Evolutionary conservation across 805 yeast species (phyloP), one percentile per base, ranked within the genome.

Genomic region (Barnettozyma botsteinii): DNA sequence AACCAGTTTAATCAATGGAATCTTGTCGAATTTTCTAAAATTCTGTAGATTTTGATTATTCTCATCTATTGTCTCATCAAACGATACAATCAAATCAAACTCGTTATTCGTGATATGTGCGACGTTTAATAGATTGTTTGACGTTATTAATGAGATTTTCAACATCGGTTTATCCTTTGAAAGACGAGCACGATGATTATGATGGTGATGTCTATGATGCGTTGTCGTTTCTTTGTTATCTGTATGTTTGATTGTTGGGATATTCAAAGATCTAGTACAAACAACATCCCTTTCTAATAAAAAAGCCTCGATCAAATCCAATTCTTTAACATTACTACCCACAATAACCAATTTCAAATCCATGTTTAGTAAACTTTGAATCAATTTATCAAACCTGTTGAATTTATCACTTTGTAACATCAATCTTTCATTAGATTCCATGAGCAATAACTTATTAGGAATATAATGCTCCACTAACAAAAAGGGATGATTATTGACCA

Each of bases 301-400:
- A 33, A 82, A 67, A 0, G 89, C 84, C 58, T 88, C 97, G 7
- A 88, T 68, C 33, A 88, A 62, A 54, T 88, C 94, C 46, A 84
- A 57, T 53, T 84, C 93, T 53, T 81, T 79, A 18, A 80, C 69
- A 50, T 69, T 73, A 27, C 73, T 70, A 0, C 87, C 81, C 4
- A 79, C 72, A 10, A 84, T 66, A 5, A 69, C 55, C 4, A 72
- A 49, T 12, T 66, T 57, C 20, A 43, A 61, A 27, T 43, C 30
- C n/a, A 34, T 13, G 12, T 32, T 57, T 43, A 41, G 50, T 46
- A 42, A 33, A 22, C 3, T 42, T 31, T 41, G 56, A 46, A 61
- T 35, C 7, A 81, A 49, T 27, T 67, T 60, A 50, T 81, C 78
- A 45, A 81, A 67, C 33, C 71, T 62, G 43, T 62, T 63, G 42